Evolutionary conservation across 805 yeast genomes (phyloP).

Genomic region (Barnettozyma vustinii): DNA sequence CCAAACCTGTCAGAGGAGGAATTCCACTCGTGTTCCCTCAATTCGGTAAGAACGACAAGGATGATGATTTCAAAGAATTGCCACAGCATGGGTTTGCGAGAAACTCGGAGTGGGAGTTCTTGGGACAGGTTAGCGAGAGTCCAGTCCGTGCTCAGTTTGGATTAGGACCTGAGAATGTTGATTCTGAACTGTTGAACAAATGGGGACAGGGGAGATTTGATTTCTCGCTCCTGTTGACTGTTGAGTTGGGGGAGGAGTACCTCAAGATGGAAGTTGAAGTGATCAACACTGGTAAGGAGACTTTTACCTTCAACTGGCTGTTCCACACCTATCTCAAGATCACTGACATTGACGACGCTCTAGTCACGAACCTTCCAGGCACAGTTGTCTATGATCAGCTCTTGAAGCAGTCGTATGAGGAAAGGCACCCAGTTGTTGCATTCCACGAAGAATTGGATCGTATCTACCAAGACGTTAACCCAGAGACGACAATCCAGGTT

Average conservation of each 20-base stretch:
- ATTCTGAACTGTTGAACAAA: conserved; percentile 57
- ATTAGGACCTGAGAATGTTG: conserved; percentile 78
- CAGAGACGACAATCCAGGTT: conserved; percentile 55
- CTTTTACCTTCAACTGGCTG: conserved; percentile 86
- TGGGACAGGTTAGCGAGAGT: conserved; percentile 70
- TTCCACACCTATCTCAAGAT: conserved; percentile 86
- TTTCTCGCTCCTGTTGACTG: conserved; percentile 70
- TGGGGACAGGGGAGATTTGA: conserved; percentile 44
- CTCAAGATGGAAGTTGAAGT: conserved; percentile 72
- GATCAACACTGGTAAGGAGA: conserved; percentile 55
- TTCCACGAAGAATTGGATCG: conserved; percentile 81
- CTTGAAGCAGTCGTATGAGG: conserved; percentile 52
- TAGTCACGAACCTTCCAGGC: conserved; percentile 76
- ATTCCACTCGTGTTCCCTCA: conserved; percentile 95
- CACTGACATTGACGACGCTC: conserved; percentile 69
- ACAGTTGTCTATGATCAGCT: conserved; percentile 73
- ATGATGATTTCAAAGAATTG: conserved; percentile 52
- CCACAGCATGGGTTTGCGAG: conserved; percentile 98
- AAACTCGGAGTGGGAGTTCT: conserved; percentile 85
- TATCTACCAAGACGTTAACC: conserved; percentile 62
- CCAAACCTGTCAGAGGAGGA: conserved; percentile 95
- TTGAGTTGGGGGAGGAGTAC: conserved; percentile 51
- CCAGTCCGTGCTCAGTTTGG: conserved; percentile 89
- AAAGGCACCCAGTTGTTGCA: conserved; percentile 68
- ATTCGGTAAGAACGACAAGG: conserved; percentile 64